Conservation (phyloP, 2,329 filamentous ascomycete species). For the Aureobasidium sp. region DNA sequence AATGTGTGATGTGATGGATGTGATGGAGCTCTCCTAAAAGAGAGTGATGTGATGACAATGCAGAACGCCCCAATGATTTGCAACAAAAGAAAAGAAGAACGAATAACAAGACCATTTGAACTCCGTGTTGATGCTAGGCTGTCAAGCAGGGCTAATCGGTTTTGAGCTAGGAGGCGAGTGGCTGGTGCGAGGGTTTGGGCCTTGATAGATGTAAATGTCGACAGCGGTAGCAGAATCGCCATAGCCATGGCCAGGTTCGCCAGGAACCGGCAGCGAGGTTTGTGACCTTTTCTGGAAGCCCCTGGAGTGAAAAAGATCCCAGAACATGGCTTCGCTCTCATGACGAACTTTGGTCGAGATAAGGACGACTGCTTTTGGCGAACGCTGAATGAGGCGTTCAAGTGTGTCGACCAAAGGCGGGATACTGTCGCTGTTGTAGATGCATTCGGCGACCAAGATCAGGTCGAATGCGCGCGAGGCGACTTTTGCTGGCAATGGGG, state of each 20-base stretch:
- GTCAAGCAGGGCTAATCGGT: not conserved
- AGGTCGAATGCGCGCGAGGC: constrained; percentile 46
- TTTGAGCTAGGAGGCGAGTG: not conserved
- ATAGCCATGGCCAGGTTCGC: constrained; percentile 29
- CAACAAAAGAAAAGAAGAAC: not conserved
- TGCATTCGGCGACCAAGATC: constrained; percentile 63
- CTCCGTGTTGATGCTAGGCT: not conserved
- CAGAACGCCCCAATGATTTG: not conserved
- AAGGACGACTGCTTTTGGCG: constrained; percentile 46
- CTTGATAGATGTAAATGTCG: constrained; percentile 29
- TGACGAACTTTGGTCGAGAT: constrained; percentile 63
- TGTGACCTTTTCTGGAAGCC: constrained; percentile 27
- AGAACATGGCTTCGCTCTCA: constrained; percentile 59
- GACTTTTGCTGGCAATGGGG: constrained; percentile 36
- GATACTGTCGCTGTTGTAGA: constrained; percentile 63
- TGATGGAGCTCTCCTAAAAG: not conserved
- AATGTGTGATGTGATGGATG: not conserved
- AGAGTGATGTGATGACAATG: not conserved
- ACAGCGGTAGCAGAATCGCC: constrained; percentile 31
- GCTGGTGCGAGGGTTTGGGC: constrained; percentile 12
- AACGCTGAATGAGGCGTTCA: constrained; percentile 38
- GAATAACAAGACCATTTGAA: not conserved
- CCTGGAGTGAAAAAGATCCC: constrained; percentile 47
- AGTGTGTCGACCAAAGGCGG: constrained; percentile 56
- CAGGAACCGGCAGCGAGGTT: constrained; percentile 27